Evolutionary conservation across 495 filamentous ascomycete species (phyloP), one percentile per base, ranked within the genome.

Genomic region (Trichoderma reesei): DNA sequence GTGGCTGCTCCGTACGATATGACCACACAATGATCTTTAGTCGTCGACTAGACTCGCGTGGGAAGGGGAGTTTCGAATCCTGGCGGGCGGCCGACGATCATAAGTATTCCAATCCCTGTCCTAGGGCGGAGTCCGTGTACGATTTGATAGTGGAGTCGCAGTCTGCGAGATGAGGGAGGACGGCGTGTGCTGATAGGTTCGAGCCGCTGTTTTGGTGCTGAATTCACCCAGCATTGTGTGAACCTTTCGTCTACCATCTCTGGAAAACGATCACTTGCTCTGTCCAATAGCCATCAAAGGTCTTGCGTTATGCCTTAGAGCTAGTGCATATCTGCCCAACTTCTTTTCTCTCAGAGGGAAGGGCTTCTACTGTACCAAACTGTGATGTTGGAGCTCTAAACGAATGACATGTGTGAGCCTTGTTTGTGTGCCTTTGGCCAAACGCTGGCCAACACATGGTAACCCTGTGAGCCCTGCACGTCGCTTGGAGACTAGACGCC

Each of bases 371-470:
- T 26, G 26, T 26, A 26, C 26, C 26, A 26, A 26, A 26, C 26
- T 26, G 0, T 26, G 26, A 26, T 26, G 26, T 26, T 26, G 26
- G 26, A 26, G 26, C 26, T 26, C 26, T 26, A 26, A 26, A 26
- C 26, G 26, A 26, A 26, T 26, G 26, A 26, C 26, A 26, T 26
- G 26, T 18, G 16, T 6, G 20, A 6, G n/a, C 18, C 44, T 18
- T 20, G 1, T 18, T 36, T 11, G 51, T 5, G 11, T 14, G 26
- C 3, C 11, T 6, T 56, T 9, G 20, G 34, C 51, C 51, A 56
- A 56, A 56, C 51, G 14, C 26, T 36, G 51, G 8, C 51, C 51
- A 56, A 56, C 51, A 56, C 51, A 56, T 56, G 31, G 33, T 33
- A 48, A 4, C 42, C 11, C 31, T 56, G 31, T 56, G 34, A 48